Percentiles rank a stretch among this genome's conserved stretches.
Evolutionary conservation across 2,329 filamentous ascomycete species (phyloP).

Genomic region (Sporothrix globosa): DNA sequence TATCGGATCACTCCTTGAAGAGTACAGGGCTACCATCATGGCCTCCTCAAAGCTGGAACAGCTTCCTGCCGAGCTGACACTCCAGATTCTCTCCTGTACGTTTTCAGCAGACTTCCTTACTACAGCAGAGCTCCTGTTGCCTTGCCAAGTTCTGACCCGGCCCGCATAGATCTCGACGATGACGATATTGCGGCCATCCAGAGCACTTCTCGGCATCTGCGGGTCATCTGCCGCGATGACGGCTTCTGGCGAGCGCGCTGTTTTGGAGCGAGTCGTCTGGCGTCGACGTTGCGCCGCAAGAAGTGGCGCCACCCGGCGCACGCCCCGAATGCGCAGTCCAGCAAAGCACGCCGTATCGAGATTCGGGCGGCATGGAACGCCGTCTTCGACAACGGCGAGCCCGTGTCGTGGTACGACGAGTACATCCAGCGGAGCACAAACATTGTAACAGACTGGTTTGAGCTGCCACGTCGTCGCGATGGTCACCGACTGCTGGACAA

Average conservation of each 20-base stretch:
- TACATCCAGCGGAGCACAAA: conserved; percentile 81
- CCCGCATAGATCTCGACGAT: conserved; percentile 61
- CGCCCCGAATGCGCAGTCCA: background rate
- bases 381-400: conserved; percentile 66
- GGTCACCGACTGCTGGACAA: conserved; percentile 40
- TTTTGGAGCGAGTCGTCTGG: conserved; percentile 70
- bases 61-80: conserved; percentile 65
- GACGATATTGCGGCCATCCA: conserved; percentile 69
- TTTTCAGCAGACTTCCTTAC: background rate
- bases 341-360: conserved; percentile 61
- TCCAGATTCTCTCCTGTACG: conserved; percentile 64
- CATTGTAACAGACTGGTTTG: conserved; percentile 75
- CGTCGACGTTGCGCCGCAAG: conserved; percentile 54
- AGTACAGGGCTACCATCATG: conserved; percentile 34
- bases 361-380: conserved; percentile 74
- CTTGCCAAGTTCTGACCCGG: background rate
- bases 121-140: too few species aligned
- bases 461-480: conserved; percentile 57
- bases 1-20: background rate
- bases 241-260: conserved; percentile 76
- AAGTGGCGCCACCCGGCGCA: background rate
- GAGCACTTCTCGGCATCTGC: conserved; percentile 67
- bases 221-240: conserved; percentile 71
- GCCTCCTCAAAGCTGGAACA: conserved; percentile 47
- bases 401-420: conserved; percentile 83